phyloP scores from a whole-genome alignment of 2,329 filamentous ascomycete genomes.

The Ascosphaera apis region DNA sequence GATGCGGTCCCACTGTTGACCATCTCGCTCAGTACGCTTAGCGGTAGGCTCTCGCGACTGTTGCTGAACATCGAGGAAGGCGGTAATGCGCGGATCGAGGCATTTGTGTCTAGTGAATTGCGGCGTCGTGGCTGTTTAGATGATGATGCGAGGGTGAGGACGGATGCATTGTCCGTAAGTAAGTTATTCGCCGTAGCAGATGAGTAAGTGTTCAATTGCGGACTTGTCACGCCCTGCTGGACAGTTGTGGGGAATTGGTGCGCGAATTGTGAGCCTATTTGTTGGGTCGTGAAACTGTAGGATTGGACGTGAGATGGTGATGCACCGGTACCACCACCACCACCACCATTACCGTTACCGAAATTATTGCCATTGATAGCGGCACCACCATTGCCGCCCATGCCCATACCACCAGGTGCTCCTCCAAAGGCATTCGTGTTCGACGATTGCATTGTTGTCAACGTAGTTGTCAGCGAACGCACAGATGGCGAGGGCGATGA shows the following conservation, averaged over 20 bases:
- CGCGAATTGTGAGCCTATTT: slow-evolving; percentile 27
- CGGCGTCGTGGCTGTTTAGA: slow-evolving; percentile 37
- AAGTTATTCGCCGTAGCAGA: slow-evolving; percentile 39
- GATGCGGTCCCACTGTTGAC: slow-evolving; percentile 7
- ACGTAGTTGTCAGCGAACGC: slow-evolving; percentile 39
- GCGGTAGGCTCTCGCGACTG: slow-evolving; percentile 38
- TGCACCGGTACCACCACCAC: neutral
- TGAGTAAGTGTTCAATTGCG: slow-evolving; percentile 33
- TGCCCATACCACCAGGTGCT: too few relatives aligned
- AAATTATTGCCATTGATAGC: too few relatives aligned
- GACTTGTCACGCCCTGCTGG: slow-evolving; percentile 34
- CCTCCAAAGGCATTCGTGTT: too few relatives aligned
- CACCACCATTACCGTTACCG: too few relatives aligned
- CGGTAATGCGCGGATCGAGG: slow-evolving; percentile 40
- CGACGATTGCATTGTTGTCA: slow-evolving; percentile 40
- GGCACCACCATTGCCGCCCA: too few relatives aligned
- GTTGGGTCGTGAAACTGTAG: slow-evolving; percentile 16
- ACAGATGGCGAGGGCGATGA: slow-evolving; percentile 42
- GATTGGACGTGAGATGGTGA: slow-evolving; percentile 7
- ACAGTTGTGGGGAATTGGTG: slow-evolving; percentile 39
- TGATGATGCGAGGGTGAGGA: slow-evolving; percentile 40
- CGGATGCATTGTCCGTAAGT: slow-evolving; percentile 42
- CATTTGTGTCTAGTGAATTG: slow-evolving; percentile 42
- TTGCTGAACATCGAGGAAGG: slow-evolving; percentile 41
- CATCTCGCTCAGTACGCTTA: slow-evolving; percentile 37